Base-by-base conservation (phyloP, 2,329 filamentous ascomycete species). In the Fusarium dlaminii region DNA sequence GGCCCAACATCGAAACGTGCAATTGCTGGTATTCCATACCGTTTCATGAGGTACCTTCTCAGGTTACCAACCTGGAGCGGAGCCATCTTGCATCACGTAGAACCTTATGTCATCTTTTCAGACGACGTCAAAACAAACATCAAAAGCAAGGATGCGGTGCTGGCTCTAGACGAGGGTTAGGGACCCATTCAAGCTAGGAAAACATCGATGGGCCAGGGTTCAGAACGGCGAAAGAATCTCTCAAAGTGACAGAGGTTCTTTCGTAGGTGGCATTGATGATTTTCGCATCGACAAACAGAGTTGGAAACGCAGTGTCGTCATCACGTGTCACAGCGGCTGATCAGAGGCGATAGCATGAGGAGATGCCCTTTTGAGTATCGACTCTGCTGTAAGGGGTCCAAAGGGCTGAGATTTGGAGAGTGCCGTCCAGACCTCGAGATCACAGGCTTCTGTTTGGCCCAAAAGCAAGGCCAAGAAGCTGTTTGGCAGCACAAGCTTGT, bases 101-200 rank as follows among this genome's bases (percentile, higher is more conserved):
- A 40, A 42, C 46, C 40, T 48, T 68, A 58, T 74, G 71, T 69
- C 72, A 75, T 68, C 48, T 71, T 60, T 42, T 32, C 34, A 39
- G 48, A 69, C 61, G 62, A 73, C 74, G 70, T 75, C 74, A 76
- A 73, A 68, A 70, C 62, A 73, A 70, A 60, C 73, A 70, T 64
- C 46, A 59, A 43, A 55, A 52, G 54, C 60, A 73, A 60, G 64
- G 72, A 69, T 17, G 40, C 29, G 54, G 43, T 59, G 18, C 27
- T 45, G 58, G 34, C 32, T 63, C 40, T 51, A 52, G 59, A 52
- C 22, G 34, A 58, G 46, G 45, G 10, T 34, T n/a, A 43, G 57
- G 40, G 56, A 29, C 27, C 43, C 27, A 39, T 36, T 39, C 46
- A 30, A 36, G 42, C 43, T 48, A 54, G 29, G 48, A 37, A 34